Conservation (phyloP, 164 flowering plant species). For the Chloranthus sessilifolius region DNA sequence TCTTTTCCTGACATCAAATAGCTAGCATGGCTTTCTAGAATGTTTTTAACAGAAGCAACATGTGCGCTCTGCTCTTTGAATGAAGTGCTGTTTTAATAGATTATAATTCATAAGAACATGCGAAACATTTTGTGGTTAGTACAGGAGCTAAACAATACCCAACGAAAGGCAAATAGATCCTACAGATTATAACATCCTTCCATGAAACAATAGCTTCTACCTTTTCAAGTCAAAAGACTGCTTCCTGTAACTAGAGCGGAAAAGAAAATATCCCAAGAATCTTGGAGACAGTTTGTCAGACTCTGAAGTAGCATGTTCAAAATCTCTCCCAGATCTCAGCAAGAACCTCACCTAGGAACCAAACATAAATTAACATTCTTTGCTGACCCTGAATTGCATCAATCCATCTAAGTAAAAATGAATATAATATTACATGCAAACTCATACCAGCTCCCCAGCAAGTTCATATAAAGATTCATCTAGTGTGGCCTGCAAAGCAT, state of each 20-base stretch:
- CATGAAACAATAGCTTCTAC: constrained; percentile 24
- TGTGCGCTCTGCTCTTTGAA: constrained; percentile 88
- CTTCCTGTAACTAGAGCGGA: constrained; percentile 60
- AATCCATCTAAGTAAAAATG: background rate
- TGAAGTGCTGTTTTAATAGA: constrained; percentile 40
- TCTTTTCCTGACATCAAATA: constrained; percentile 96
- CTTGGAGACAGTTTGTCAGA: constrained; percentile 77
- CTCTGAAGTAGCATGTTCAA: constrained; percentile 58
- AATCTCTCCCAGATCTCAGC: constrained; percentile 94
- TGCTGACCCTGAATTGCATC: background rate
- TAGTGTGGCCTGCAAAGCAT: constrained; percentile 73
- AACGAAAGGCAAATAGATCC: background rate
- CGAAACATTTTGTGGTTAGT: background rate
- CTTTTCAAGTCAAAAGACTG: constrained; percentile 63
- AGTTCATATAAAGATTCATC: constrained; percentile 97
- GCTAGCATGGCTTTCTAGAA: constrained; percentile 96
- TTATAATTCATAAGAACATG: constrained; percentile 1
- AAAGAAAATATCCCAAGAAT: constrained; percentile 84
- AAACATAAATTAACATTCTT: background rate
- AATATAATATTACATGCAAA: background rate
- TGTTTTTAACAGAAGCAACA: constrained; percentile 84
- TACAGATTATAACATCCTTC: background rate
- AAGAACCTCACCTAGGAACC: constrained; percentile 80
- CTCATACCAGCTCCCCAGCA: constrained; percentile 95
- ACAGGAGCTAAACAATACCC: background rate